Evolutionary conservation across 2,329 filamentous ascomycete species (phyloP), one percentile per base, ranked within the genome.

Genomic region (Paraconiothyrium sp.): DNA sequence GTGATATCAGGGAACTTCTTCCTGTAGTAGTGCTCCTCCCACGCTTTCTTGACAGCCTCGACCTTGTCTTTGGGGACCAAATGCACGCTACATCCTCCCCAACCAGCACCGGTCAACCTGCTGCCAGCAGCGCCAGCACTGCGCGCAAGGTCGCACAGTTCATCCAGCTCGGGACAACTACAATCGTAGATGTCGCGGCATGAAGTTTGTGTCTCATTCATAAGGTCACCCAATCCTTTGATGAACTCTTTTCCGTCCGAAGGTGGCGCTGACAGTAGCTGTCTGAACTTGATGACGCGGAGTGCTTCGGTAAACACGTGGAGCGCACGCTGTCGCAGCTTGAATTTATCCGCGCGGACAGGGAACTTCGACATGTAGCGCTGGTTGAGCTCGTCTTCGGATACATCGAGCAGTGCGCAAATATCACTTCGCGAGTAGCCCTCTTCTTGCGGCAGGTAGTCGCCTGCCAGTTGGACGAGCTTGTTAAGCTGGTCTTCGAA

Each of bases 61-160:
- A 97, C 91, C 79, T 91, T 94, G 72, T 93, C 87, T 60, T 89
- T 91, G 0, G 94, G 91, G 56, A 98, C 91, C 60, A 99, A 85
- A 81, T 99, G 95, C 60, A 99, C 94, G 63, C 89, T 95, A 81
- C 95, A 98, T 2, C 95, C 95, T 64, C 95, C 95, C 95, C 95
- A 99, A 3, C 95, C 95, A 0, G 95, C 95, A 43, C 95, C 95
- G 0, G 94, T 98, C 69, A 97, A 81, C 30, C 94, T 85, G 69
- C 91, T 93, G 32, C 94, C 95, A 76, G 93, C 93, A 20, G 92
- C 88, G 2, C 95, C 95, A 0, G 92, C 92, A 16, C 83, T 84
- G 32, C 89, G 85, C 0, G 94, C 94, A 67, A 98, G 90, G 43
- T 84, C 78, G 78, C 94, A 98, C 41, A 99, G 86, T 64, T 92